These are phyloP conservation scores for Monilinia fructicola DNA, from an alignment of 2,329 filamentous ascomycete genomes.

Conservation along the genomic window DNA sequence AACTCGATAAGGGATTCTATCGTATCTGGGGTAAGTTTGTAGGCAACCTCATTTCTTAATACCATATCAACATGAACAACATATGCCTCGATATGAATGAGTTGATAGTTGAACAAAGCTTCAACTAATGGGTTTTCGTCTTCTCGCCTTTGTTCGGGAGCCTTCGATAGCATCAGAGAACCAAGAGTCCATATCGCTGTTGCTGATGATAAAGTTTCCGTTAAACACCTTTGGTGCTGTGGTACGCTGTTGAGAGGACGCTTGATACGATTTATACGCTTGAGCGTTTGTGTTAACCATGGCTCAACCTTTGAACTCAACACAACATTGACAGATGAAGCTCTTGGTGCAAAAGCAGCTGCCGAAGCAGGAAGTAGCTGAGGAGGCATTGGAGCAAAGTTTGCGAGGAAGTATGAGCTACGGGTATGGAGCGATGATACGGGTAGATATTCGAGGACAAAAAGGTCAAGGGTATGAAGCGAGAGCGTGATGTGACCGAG, in stretches of 20 bases:
- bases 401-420: slow-evolving; percentile 20
- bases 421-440: slow-evolving; percentile 25
- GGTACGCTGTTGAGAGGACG: slow-evolving; percentile 94
- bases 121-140: slow-evolving; percentile 82
- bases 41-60: slow-evolving; percentile 92
- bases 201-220: slow-evolving; percentile 84
- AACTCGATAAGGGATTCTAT: slow-evolving; percentile 93
- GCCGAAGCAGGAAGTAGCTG: slow-evolving; percentile 93
- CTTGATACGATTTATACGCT: slow-evolving; percentile 95
- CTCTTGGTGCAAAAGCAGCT: slow-evolving; percentile 89
- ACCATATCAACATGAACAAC: slow-evolving; percentile 99
- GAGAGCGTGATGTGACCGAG: slow-evolving; percentile 24
- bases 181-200: slow-evolving; percentile 94
- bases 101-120: slow-evolving; percentile 87
- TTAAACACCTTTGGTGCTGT: slow-evolving; percentile 93
- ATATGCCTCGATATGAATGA: slow-evolving; percentile 93
- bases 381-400: slow-evolving; percentile 67
- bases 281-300: slow-evolving; percentile 94
- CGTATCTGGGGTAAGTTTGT: slow-evolving; percentile 92
- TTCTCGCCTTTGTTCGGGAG: slow-evolving; percentile 80
- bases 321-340: slow-evolving; percentile 90
- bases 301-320: slow-evolving; percentile 88
- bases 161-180: slow-evolving; percentile 89
- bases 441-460: slow-evolving; percentile 27
- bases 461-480: slow-evolving; percentile 29